Conservation (phyloP, 2,329 filamentous ascomycete species). For the Xenoacremonium recifei region DNA sequence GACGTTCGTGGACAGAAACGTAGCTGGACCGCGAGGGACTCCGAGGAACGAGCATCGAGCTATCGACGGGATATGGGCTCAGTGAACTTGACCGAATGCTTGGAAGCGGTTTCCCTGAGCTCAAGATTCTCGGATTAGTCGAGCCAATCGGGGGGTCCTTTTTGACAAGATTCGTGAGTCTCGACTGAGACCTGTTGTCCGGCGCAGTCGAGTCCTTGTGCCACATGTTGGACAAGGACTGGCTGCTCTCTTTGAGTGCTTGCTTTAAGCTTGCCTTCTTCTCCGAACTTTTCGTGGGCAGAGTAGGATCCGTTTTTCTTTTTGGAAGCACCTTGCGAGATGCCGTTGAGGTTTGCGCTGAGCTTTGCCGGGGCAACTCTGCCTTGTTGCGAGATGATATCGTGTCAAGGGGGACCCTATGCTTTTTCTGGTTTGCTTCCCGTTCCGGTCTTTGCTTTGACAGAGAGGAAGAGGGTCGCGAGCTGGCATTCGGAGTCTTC, state of each 20-base stretch:
- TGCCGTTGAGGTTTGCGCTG: conserved; percentile 7
- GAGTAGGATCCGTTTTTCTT: conserved; percentile 19
- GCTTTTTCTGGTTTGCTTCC: conserved; percentile 24
- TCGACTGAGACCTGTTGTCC: conserved; percentile 23
- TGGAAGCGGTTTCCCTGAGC: conserved; percentile 3
- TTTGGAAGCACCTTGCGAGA: conserved; percentile 17
- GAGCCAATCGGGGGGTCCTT: conserved; percentile 7
- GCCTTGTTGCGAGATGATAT: conserved; percentile 27
- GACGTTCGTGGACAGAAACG: conserved; percentile 49
- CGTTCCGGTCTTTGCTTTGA: conserved; percentile 12
- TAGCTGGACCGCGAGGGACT: conserved; percentile 48
- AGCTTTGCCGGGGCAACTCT: conserved; percentile 18
- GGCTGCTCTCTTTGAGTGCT: conserved; percentile 49
- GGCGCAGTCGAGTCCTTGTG: conserved; percentile 42
- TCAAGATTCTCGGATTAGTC: conserved; percentile 10
- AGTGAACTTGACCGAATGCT: conserved; percentile 6
- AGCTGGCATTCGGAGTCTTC: too few species aligned
- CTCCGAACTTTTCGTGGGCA: conserved; percentile 28
- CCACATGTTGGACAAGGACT: conserved; percentile 48
- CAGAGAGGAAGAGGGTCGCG: conserved; percentile 12
- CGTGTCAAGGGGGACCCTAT: conserved; percentile 15
- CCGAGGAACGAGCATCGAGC: conserved; percentile 31
- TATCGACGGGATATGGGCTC: conserved; percentile 12
- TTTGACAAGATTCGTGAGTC: conserved; percentile 19
- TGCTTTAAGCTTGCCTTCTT: conserved; percentile 49